phyloP scores from a whole-genome alignment of 352 stramenopile species.

The Pythium periplocum region DNA sequence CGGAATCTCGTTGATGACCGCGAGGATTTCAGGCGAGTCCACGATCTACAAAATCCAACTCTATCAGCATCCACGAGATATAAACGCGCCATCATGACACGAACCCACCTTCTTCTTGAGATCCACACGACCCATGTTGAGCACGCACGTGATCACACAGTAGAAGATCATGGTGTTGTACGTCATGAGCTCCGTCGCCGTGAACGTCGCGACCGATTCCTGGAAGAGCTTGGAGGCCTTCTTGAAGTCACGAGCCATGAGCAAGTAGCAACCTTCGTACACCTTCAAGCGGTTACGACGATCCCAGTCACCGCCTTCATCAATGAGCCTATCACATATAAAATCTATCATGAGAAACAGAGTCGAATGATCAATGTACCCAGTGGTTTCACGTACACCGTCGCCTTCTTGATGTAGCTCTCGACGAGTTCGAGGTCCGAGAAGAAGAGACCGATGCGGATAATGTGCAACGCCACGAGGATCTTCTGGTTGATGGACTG shows the following conservation, averaged over 20 bases:
- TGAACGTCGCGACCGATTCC: constrained; percentile 98
- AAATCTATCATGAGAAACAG: constrained; percentile 3
- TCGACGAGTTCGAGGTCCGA: constrained; percentile 82
- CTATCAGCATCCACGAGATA: too few species aligned
- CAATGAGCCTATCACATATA: constrained; percentile 61
- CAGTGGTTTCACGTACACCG: constrained; percentile 27
- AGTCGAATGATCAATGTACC: too few species aligned
- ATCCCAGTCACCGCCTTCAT: constrained; percentile 98
- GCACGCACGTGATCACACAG: constrained; percentile 93
- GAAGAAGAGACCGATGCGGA: constrained; percentile 87
- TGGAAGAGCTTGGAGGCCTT: constrained; percentile 91
- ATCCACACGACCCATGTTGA: constrained; percentile 90
- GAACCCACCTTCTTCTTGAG: constrained; percentile 93
- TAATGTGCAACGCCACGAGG: constrained; percentile 94
- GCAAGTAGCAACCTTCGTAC: constrained; percentile 93
- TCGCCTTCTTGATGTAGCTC: constrained; percentile 86
- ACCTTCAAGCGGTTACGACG: constrained; percentile 98
- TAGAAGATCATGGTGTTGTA: constrained; percentile 99
- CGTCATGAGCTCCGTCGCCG: constrained; percentile 95
- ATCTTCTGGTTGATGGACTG: constrained; percentile 97
- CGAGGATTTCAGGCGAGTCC: constrained; percentile 95
- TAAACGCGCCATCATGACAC: too few species aligned
- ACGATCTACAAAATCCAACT: constrained; percentile 51
- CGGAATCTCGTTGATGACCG: constrained; percentile 84
- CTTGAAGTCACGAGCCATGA: constrained; percentile 93